phyloP scores from a whole-genome alignment of 208 protist species.

The Sergeia podlipaevii region DNA sequence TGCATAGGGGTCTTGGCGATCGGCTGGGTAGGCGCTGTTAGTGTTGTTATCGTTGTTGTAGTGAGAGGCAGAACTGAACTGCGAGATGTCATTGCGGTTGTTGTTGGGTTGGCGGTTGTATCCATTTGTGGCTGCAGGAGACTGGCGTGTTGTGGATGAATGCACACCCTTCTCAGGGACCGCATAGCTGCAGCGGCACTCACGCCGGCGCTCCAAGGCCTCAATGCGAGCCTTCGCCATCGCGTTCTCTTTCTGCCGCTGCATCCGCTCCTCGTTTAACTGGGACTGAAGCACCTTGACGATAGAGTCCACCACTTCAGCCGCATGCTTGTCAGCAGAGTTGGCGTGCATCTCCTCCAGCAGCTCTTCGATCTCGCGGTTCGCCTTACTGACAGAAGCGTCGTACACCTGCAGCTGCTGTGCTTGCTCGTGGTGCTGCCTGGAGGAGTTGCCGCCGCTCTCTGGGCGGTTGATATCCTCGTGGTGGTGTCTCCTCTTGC shows the following conservation, averaged over 20 bases:
- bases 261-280: constrained; percentile 20
- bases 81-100: no score
- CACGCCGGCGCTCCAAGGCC: constrained; percentile 42
- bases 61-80: no score
- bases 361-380: constrained; percentile 19
- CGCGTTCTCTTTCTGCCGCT: constrained; percentile 21
- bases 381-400: constrained; percentile 2
- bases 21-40: background rate
- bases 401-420: constrained; percentile 15
- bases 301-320: constrained; percentile 21
- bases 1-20: background rate
- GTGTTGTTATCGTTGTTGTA: background rate
- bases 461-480: no score
- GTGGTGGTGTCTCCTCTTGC: no score
- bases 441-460: background rate
- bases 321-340: constrained; percentile 23
- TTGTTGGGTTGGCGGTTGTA: no score
- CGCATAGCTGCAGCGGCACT: constrained; percentile 28
- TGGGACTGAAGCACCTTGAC: constrained; percentile 29
- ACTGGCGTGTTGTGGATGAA: background rate
- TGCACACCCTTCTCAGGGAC: background rate
- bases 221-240: constrained; percentile 38
- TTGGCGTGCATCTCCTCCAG: constrained; percentile 21
- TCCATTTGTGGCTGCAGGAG: no score
- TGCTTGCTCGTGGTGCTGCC: background rate